Evolutionary conservation across 345 rosid species (phyloP), one percentile per base, ranked within the genome.

Genomic region (Zanthoxylum bungeanum): DNA sequence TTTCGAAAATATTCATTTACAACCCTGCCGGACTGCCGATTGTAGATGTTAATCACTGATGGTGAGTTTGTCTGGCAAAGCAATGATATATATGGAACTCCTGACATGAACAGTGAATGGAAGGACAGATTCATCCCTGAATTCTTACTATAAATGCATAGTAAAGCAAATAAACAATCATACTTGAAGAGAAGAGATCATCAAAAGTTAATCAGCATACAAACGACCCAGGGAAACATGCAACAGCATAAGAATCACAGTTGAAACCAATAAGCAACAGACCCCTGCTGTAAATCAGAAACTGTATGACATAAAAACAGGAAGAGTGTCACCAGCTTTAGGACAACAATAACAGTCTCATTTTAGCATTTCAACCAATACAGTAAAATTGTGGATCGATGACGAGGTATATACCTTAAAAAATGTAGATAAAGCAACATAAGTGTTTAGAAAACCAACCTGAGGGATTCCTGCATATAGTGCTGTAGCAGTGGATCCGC

Each of bases 401-500:
- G 12, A 1, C 47, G 12, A 4, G 4, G 47, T 11, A 42, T 3
- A 17, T 12, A 42, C 4, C 47, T 42, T 42, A 42, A 67, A 39
- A 7, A 44, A 59, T 58, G 39, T 34, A 74, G 17, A 62, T 17
- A 61, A 66, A 50, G 28, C 4, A 39, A 68, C 25, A 46, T n/a
- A 44, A 47, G 39, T 36, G 31, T 58, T 37, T 52, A 12, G 37
- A 44, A 67, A n/a, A 79, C 81, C 47, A 69, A 91, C 98, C 97
- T 93, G 96, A 3, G 96, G 92, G 68, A 87, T 85, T 73, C 96
- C 97, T 24, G 86, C 90, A 56, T 81, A 75, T 42, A 93, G 86
- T 39, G 97, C 98, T 22, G 98, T 96, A 39, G 97, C 93, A 31
- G 92, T 87, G 52, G 98, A 91, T 73, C 98, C 97, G 44, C 98